Conservation (phyloP, 2,329 filamentous ascomycete species). For the Fusarium mangiferae region DNA sequence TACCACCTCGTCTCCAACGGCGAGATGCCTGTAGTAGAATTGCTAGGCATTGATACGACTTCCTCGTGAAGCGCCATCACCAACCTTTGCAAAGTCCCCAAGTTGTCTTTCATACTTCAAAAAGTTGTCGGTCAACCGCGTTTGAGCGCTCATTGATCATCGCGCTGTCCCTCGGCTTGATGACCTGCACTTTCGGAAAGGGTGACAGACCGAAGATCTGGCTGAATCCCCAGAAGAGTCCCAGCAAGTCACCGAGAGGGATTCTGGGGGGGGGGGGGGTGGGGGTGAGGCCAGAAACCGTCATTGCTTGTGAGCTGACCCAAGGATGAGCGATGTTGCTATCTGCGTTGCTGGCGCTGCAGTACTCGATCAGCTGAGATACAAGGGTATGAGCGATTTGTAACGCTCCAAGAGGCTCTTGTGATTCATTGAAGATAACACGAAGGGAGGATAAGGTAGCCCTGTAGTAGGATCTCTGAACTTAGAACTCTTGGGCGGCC, state of each 20-base stretch:
- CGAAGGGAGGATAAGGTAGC: rapidly evolving
- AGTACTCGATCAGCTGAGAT: not conserved
- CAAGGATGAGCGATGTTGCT: not conserved
- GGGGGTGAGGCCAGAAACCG: rapidly evolving
- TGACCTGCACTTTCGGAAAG: not conserved
- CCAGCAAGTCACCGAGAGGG: not conserved
- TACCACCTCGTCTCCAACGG: not conserved
- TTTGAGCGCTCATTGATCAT: not conserved
- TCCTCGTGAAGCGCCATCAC: rapidly evolving
- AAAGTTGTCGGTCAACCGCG: rapidly evolving
- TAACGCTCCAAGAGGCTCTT: rapidly evolving
- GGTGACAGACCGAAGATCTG: too few species aligned
- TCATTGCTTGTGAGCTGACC: rapidly evolving
- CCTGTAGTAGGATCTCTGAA: not conserved
- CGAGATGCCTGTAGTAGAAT: not conserved
- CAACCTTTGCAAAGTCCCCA: rapidly evolving
- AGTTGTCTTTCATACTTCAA: not conserved
- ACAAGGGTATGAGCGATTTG: rapidly evolving
- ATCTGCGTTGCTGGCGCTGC: not conserved
- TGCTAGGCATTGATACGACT: rapidly evolving
- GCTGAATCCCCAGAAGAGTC: not conserved
- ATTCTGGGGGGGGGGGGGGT: too few species aligned
- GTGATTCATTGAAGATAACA: not conserved
- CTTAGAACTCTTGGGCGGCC: rapidly evolving
- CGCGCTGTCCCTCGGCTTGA: too few species aligned